These are phyloP conservation scores for Malassezia vespertilionis DNA, from an alignment of 1,284 basidiomycete genomes.

Conservation along the genomic window DNA sequence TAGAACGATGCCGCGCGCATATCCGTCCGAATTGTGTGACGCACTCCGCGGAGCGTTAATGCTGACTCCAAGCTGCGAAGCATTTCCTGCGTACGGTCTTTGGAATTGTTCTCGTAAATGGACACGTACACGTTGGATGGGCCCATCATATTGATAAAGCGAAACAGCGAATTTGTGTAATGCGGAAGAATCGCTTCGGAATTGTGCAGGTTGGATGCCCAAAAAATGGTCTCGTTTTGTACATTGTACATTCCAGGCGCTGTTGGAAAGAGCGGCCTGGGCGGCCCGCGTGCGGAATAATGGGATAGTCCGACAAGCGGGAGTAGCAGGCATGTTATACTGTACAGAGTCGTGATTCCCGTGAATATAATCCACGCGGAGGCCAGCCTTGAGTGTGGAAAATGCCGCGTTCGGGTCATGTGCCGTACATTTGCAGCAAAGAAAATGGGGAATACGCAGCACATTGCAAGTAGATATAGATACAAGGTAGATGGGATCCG, in stretches of 20 bases:
- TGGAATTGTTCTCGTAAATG: constrained; percentile 55
- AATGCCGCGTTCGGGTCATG: neutral
- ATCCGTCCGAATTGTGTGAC: neutral
- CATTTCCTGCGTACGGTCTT: constrained; percentile 50
- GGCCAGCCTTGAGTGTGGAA: neutral
- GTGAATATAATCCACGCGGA: neutral
- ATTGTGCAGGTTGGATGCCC: constrained; percentile 36
- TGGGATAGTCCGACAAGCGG: neutral
- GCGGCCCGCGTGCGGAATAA: neutral
- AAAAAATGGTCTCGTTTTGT: constrained; percentile 22
- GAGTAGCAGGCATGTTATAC: neutral
- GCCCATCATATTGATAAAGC: constrained; percentile 48
- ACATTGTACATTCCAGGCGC: neutral
- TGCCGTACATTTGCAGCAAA: neutral
- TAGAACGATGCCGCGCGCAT: constrained; percentile 15
- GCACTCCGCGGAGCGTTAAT: constrained; percentile 28
- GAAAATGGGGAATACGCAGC: constrained; percentile 12
- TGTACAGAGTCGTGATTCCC: neutral
- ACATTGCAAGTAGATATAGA: constrained; percentile 14
- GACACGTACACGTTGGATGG: constrained; percentile 54
- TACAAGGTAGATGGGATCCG: constrained; percentile 17
- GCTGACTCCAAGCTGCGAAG: constrained; percentile 48
- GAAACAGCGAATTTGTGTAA: constrained; percentile 21
- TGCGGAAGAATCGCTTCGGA: constrained; percentile 26
- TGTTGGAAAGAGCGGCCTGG: neutral